Evolutionary conservation across 2,329 filamentous ascomycete species (phyloP).

Genomic region (Chrysoporthe austroafricana): DNA sequence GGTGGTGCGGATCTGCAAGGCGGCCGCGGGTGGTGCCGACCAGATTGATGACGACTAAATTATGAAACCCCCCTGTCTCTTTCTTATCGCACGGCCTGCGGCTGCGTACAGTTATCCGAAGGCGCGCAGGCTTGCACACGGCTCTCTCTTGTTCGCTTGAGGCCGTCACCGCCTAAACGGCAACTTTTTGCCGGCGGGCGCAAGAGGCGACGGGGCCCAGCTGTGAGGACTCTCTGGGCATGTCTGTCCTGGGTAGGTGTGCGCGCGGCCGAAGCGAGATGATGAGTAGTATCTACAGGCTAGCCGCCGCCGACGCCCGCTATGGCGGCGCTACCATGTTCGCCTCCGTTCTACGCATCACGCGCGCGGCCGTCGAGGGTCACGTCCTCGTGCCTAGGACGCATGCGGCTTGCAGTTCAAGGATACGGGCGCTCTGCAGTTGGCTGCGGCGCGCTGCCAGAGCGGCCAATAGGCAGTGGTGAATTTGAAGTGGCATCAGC

Average conservation of each 20-base stretch:
- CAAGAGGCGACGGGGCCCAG: too few relatives aligned
- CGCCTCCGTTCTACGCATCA: neutral
- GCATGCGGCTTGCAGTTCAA: neutral
- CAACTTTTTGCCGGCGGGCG: too few relatives aligned
- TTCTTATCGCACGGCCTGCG: neutral
- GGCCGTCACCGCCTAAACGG: too few relatives aligned
- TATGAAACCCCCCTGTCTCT: neutral
- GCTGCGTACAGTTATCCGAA: neutral
- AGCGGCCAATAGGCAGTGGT: neutral
- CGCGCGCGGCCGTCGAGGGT: neutral
- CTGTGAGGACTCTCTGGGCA: too few relatives aligned
- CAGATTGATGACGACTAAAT: neutral
- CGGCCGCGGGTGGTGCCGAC: neutral
- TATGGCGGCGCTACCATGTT: neutral
- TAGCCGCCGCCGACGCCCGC: neutral
- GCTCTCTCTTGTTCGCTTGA: neutral
- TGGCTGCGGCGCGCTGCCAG: neutral
- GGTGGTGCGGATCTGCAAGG: neutral
- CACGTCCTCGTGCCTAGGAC: neutral
- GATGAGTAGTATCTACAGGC: neutral
- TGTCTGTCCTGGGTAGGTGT: too few relatives aligned
- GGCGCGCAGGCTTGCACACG: neutral
- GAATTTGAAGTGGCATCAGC: too few relatives aligned
- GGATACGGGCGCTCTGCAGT: neutral
- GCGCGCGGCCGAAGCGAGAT: too few relatives aligned